Base-by-base conservation (phyloP, 2,329 filamentous ascomycete genomes). In the Bretziella fagacearum region DNA sequence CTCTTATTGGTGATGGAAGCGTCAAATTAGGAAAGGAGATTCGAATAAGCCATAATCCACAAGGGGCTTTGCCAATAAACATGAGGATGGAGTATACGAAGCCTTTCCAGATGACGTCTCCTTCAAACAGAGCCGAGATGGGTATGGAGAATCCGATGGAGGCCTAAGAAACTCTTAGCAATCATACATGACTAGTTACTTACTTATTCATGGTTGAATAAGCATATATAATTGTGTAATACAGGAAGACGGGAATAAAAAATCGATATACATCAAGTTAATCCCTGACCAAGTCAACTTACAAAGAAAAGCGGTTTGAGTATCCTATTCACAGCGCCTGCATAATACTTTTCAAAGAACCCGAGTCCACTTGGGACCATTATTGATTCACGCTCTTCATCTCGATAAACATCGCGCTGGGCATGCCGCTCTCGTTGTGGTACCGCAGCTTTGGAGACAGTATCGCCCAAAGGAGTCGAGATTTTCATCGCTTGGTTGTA, bases 21-120 rank as follows among this genome's bases (percentile, higher is more conserved):
- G 8, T 39, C 6, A 13, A n/a, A 6, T 10, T 7, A 30, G 15
- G 11, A 30, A 27, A 10, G 40, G 40, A 11, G 11, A n/a, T 6
- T 29, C 56, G 56, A 2, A 74, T 51, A 0, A 79, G 64, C 70
- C 76, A 81, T 0, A 71, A 6, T 0, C 78, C 74, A n/a, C 74
- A 78, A 1, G 67, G 47, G 1, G 78, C 51, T 55, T 83, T 83
- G 3, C 63, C 69, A 2, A 82, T 44, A 1, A 68, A 56, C 83
- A 91, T 91, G 3, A 91, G 61, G 0, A 79, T 52, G 0, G 79
- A 68, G 55, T 87, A 91, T 1, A 86, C 68, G 0, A 86, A 52
- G 0, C 83, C 83, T 8, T 75, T 73, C 83, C 81, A 91, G 1
- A 86, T 61, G 0, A 82, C 67, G 0, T 62, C 55, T 0, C 72